Conservation (phyloP, 306 rosid species). For the Pyrus communis region DNA sequence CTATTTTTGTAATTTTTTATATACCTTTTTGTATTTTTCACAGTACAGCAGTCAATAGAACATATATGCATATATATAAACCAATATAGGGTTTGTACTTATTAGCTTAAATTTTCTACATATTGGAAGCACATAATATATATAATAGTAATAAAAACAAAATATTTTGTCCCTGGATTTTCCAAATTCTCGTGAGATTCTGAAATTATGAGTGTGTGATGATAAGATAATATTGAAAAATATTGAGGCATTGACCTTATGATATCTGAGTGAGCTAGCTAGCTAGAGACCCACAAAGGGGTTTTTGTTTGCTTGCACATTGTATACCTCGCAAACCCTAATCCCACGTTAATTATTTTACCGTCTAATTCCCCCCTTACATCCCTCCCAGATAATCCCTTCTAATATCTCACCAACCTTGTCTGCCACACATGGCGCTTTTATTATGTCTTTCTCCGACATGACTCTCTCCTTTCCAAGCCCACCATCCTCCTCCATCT, state of each 20-base stretch:
- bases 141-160: not conserved
- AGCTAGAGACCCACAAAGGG: conserved; percentile 35
- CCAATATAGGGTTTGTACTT: not conserved
- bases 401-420: conserved; percentile 34
- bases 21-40: not conserved
- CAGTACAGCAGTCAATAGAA: not conserved
- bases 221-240: not conserved
- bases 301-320: conserved; percentile 39
- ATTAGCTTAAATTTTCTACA: conserved; percentile 26
- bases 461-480: not conserved
- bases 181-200: conserved; percentile 28
- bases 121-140: conserved; percentile 5
- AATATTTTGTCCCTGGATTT: conserved; percentile 1
- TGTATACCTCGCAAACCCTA: conserved; percentile 30
- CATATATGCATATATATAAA: not conserved
- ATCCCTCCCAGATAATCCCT: conserved; percentile 38
- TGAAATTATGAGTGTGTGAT: not conserved
- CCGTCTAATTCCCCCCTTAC: conserved; percentile 27
- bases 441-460: conserved; percentile 27
- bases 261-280: not conserved
- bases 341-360: conserved; percentile 17
- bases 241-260: conserved; percentile 29
- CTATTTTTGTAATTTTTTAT: not conserved
- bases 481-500: conserved; percentile 9
- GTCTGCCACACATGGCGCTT: conserved; percentile 32